These are phyloP conservation scores for Paramecium sonneborni DNA, from an alignment of 73 alveolate species.

Conservation along the genomic window DNA sequence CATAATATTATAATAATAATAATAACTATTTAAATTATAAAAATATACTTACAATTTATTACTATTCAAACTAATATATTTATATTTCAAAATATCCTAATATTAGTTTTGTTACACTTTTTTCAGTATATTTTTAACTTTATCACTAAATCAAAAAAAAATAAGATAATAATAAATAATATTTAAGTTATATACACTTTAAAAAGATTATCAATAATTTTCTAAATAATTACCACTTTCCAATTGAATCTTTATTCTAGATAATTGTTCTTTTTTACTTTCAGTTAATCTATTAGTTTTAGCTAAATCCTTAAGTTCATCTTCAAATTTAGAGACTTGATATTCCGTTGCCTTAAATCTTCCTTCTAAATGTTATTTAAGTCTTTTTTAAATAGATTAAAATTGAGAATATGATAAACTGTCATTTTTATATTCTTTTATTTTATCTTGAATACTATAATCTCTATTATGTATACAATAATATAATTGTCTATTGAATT, in stretches of 20 bases:
- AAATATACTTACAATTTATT: no score
- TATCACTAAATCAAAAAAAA: no score
- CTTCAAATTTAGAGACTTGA: background rate
- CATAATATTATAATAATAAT: background rate
- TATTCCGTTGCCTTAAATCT: background rate
- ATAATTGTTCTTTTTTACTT: background rate
- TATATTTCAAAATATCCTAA: no score
- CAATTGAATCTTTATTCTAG: background rate
- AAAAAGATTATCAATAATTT: background rate
- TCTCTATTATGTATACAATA: slow-evolving; percentile 10
- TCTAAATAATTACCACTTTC: background rate
- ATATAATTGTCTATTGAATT: slow-evolving; percentile 4
- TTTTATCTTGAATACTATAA: background rate
- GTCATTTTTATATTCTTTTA: background rate
- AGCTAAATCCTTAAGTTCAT: background rate
- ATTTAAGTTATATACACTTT: no score
- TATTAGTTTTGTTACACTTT: no score
- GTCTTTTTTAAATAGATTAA: background rate
- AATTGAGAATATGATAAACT: background rate
- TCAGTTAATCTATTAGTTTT: slow-evolving; percentile 12
- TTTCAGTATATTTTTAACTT: no score
- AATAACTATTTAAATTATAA: background rate
- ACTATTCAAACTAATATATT: no score
- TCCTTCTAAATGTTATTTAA: background rate
- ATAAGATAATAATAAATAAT: no score